These are phyloP conservation scores for Leccinum rimulosum DNA, from an alignment of 768 basidiomycete genomes.

Conservation along the genomic window DNA sequence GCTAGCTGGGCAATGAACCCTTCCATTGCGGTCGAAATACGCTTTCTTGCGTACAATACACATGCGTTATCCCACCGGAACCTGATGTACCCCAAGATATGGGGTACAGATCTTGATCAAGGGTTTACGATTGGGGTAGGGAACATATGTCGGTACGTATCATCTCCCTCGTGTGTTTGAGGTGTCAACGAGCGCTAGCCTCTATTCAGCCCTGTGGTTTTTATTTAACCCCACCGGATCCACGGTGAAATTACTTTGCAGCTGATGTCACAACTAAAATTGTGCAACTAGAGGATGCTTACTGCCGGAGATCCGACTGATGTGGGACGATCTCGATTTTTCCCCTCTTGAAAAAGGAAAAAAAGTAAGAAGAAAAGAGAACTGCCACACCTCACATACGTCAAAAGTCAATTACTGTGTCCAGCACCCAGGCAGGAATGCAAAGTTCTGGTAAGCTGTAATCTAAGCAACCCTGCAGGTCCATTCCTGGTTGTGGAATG, in stretches of 20 bases:
- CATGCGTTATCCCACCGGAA: conserved; percentile 7
- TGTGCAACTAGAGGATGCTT: conserved; percentile 11
- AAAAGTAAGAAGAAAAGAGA: background rate
- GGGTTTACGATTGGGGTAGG: conserved; percentile 4
- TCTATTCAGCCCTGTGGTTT: conserved; percentile 11
- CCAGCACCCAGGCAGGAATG: background rate
- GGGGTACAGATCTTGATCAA: conserved; percentile 20
- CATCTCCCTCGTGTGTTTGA: conserved; percentile 7
- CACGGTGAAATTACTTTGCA: conserved; percentile 8
- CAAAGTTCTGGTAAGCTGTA: conserved; percentile 11
- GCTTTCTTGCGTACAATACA: conserved; percentile 11
- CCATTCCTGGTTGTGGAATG: conserved; percentile 5
- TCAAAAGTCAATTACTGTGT: conserved; percentile 2
- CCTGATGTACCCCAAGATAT: conserved; percentile 15
- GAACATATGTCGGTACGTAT: conserved; percentile 8
- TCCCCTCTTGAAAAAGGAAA: background rate
- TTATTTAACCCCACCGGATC: conserved; percentile 6
- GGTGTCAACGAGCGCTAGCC: conserved; percentile 4
- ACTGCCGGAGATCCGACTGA: background rate
- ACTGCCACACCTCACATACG: background rate
- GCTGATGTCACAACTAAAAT: conserved; percentile 22
- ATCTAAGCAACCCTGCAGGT: conserved; percentile 5
- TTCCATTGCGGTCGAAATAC: conserved; percentile 14
- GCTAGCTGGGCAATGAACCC: conserved; percentile 7
- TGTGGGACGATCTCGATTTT: background rate